Base-by-base conservation (phyloP, 257 asterid species). In the Gentiana dahurica region DNA sequence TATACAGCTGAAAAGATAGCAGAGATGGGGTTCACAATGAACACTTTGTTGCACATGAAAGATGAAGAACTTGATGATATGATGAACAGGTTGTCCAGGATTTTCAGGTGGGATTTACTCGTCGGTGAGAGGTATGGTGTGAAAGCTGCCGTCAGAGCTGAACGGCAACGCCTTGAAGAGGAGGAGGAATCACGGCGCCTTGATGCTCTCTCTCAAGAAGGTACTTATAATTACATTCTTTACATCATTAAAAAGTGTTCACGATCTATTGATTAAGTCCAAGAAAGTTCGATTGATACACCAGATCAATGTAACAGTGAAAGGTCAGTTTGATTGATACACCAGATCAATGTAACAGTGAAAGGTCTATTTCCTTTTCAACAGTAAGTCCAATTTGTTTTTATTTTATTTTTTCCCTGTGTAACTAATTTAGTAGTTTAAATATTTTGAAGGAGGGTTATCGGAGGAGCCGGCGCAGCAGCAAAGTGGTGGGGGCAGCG, bases 401-500 rank as follows among this genome's bases (percentile, higher is more conserved):
- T 24, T 24, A 24, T 24, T 24, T 24, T 24, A 24, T 24, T 24
- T 24, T 24, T 24, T 24, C 24, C 24, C 24, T 24, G 24, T 24
- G 24, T 24, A 24, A 24, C 24, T 24, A 24, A 24, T 24, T 24
- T 24, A 24, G 24, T 24, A 24, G 24, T 24, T 24, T 24, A 24
- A 24, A 24, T 2, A 3, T 24, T 51, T 10, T 12, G 53, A 74
- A 78, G 49, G 67, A 91, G 98, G 98, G 66, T 77, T 91, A 54
- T 91, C 98, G 0, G 98, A 85, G 88, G 98, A 87, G 73, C 88
- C 85, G 33, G 94, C 77, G 72, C 98, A 87, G 70, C 96, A 91
- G 67, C 92, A 91, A 77, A 85, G 80, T 81, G 96, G 95, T 3
- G 76, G 79, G 36, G 81, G 95, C 13, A 81, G 80, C 0, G 89